Evolutionary conservation across 257 asterid species (phyloP), one percentile per base, ranked within the genome.

Genomic region (Rhazya stricta): DNA sequence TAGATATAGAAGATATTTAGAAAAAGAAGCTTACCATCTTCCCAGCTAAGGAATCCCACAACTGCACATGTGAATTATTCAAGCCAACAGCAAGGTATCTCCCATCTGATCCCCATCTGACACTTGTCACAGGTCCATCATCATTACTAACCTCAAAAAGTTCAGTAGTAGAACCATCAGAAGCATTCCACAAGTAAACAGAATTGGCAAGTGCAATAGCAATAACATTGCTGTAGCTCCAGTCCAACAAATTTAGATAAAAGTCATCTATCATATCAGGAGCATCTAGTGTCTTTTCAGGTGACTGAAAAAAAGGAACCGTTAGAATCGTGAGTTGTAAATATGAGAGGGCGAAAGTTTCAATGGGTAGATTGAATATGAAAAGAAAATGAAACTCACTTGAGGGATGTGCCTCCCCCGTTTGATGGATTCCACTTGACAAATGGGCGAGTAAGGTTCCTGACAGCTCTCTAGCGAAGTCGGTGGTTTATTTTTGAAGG

Each of bases 51-150:
- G 71, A 66, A 27, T 87, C 87, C 84, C 86, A 81, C 9, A 87
- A 57, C 41, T 83, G 86, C 67, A 87, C 79, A 71, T 83, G 79
- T 37, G 86, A 85, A 60, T 84, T 83, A 39, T 56, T 81, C 50
- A 85, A 74, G 68, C 86, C 91, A 74, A 87, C 83, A 62, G 88
- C 89, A 68, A 85, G 76, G 65, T 76, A 77, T 58, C 72, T 77
- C 19, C 87, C 86, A 45, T 85, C 86, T 21, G 85, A 79, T 25
- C 86, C 87, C 91, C 87, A 87, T 71, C 68, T 80, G 37, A 85
- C 75, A 67, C 89, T 81, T 10, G 91, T 85, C 29, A 87, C 77
- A 1, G 86, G 87, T 13, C 85, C 87, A 11, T 41, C 71, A 12
- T 79, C 84, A 41, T 77, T 88, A 25, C 60, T 74, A 5, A 11